These are phyloP conservation scores for Malassezia sympodialis DNA, from an alignment of 1,284 basidiomycete species.

Conservation along the genomic window DNA sequence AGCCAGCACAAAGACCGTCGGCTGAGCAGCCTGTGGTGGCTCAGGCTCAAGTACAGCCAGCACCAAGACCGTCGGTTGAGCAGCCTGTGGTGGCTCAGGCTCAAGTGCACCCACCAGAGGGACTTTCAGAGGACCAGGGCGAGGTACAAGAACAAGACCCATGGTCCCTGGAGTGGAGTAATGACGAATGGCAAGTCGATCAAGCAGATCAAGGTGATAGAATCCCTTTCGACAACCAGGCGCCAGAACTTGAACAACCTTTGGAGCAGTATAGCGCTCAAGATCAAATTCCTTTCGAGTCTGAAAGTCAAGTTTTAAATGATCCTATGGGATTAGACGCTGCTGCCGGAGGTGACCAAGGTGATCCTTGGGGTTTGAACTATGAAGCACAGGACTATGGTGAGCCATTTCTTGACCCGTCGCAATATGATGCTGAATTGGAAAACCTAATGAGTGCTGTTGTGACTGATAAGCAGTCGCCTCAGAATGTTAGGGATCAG, in stretches of 20 bases:
- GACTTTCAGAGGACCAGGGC: background rate
- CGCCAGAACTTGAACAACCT: background rate
- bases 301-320: background rate
- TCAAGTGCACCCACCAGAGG: background rate
- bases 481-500: background rate
- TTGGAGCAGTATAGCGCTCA: background rate
- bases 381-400: background rate
- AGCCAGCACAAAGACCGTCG: background rate
- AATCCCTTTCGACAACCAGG: background rate
- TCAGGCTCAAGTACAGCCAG: background rate
- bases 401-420: conserved; percentile 15
- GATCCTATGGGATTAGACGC: background rate
- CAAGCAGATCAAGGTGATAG: background rate
- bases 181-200: background rate
- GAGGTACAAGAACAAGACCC: background rate
- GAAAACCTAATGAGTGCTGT: background rate
- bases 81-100: background rate
- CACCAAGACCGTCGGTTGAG: background rate
- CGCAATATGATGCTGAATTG: conserved; percentile 17
- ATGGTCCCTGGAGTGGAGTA: background rate
- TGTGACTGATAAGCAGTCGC: background rate
- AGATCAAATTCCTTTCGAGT: background rate
- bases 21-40: background rate
- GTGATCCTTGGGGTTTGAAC: background rate
- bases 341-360: background rate